Evolutionary conservation across 179 eudicot genomes (phyloP), one percentile per base, ranked within the genome.

Genomic region (Beta lomatogona): DNA sequence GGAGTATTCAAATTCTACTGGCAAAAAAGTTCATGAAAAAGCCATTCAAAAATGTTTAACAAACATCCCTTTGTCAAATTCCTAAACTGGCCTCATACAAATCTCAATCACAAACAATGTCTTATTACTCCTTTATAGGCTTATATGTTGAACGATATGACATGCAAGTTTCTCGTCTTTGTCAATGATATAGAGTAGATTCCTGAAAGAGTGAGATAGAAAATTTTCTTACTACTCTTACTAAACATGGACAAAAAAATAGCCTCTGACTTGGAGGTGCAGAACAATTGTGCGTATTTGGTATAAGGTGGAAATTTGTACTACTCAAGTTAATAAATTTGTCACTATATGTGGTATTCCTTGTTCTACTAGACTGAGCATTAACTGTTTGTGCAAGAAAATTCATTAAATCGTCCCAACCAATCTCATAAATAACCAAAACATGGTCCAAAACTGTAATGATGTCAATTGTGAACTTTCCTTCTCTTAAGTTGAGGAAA

Each of bases 321-420:
- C 68, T 50, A 78, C 25, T 81, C 52, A 77, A 77, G 81, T 72
- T 71, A 72, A 83, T 73, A 25, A 79, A 81, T 46, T 85, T 82
- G 87, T 68, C 84, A 78, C 79, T 71, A 78, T 81, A 73, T 84
- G 77, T 74, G 84, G 77, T 52, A 81, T 81, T 78, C 76, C 82
- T 81, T 81, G 84, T 78, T 78, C 68, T 54, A 25, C 53, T 74
- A 36, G 52, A 58, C 77, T 73, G 79, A 48, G 41, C 76, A 71
- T 81, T 77, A 67, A 81, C 80, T 81, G 82, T 81, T 77, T 77
- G 18, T 58, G 66, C 75, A 84, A 81, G 28, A 74, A 75, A 6
- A 41, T 81, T 78, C 82, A 81, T 78, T 66, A 73, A 81, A 63
- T 84, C 61, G 21, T 15, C 58, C 61, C 52, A 81, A 13, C 54